A percentile compares a stretch with the other conserved stretches of the same genome.
Evolutionary conservation across 2,329 filamentous ascomycete species (phyloP).

Genomic region (Venturia aucupariae): DNA sequence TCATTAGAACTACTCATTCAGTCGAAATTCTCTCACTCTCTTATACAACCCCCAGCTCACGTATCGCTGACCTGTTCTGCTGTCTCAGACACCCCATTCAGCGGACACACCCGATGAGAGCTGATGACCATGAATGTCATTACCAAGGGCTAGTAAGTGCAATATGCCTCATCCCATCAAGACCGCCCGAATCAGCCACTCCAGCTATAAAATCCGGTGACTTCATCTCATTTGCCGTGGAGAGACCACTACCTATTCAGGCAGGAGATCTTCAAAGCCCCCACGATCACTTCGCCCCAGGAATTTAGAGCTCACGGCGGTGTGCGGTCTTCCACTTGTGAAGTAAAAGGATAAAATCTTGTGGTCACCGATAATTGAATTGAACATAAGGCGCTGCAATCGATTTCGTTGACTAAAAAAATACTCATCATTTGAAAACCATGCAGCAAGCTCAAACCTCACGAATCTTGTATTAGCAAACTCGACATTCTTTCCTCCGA

Average conservation of each 20-base stretch:
- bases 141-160: background rate
- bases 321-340: background rate
- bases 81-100: constrained; percentile 1
- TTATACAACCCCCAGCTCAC: background rate
- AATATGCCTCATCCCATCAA: background rate
- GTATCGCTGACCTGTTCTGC: background rate
- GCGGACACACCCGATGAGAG: background rate
- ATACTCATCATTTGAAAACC: too few species aligned
- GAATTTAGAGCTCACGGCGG: background rate
- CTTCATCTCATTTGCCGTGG: background rate
- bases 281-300: background rate
- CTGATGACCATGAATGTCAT: background rate
- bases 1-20: background rate
- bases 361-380: too few species aligned
- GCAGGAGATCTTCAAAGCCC: background rate
- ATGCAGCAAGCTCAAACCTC: too few species aligned
- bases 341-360: too few species aligned
- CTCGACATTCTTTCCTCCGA: too few species aligned
- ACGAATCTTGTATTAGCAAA: too few species aligned
- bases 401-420: too few species aligned
- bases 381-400: too few species aligned
- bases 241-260: background rate
- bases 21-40: background rate
- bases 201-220: background rate
- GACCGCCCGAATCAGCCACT: background rate